A percentile compares a stretch with the other conserved stretches of the same genome.
Evolutionary conservation across 2,329 filamentous ascomycete genomes (phyloP).

Genomic region (Pyricularia sp.): DNA sequence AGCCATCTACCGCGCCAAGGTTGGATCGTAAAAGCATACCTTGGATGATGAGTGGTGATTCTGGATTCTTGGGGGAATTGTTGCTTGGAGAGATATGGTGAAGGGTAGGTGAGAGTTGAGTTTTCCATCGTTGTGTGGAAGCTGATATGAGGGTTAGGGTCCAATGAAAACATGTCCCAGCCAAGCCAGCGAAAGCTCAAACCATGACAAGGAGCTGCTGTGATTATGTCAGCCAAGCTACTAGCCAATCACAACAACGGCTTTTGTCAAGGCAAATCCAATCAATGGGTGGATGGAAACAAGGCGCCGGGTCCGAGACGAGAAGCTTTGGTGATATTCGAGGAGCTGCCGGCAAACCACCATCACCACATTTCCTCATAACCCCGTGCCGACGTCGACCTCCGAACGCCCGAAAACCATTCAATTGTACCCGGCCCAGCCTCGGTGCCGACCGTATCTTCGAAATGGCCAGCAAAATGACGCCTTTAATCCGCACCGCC

Average conservation of each 20-base stretch:
- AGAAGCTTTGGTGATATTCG: not conserved
- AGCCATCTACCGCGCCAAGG: not conserved
- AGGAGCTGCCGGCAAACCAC: not conserved
- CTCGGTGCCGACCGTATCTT: constrained; percentile 16
- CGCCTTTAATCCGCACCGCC: constrained; percentile 62
- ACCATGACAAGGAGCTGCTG: not conserved
- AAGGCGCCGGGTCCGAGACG: not conserved
- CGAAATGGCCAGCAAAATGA: constrained; percentile 75
- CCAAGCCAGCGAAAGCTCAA: not conserved
- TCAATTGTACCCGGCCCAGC: constrained; percentile 9
- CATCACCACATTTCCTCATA: not conserved
- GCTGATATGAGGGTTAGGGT: constrained; percentile 3
- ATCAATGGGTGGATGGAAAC: not conserved
- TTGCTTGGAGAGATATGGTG: not conserved
- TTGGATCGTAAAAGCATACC: not conserved
- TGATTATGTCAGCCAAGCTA: not conserved
- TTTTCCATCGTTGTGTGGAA: not conserved
- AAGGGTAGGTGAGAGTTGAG: not conserved
- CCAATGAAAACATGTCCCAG: not conserved
- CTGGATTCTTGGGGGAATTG: not conserved
- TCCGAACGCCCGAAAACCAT: constrained; percentile 3
- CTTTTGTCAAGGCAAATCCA: constrained; percentile 6
- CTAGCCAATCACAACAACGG: constrained; percentile 1
- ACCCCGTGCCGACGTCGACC: constrained; percentile 1
- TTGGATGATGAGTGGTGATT: not conserved